Base-by-base conservation (phyloP, 1,139 yeast genomes). In the Taphrina communis region DNA sequence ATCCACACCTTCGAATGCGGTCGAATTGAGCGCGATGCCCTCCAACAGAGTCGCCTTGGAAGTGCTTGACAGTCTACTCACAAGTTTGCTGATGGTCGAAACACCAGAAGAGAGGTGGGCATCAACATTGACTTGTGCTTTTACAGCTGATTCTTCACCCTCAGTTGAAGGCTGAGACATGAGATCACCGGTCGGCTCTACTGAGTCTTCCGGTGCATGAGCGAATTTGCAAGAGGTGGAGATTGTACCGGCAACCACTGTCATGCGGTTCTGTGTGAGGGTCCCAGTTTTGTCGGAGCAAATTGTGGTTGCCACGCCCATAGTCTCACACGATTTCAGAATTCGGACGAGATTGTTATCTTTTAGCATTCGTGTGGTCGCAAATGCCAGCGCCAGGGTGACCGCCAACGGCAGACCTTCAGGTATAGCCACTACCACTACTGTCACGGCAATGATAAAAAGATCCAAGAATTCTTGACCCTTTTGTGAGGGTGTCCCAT, bases 281-380 rank as follows among this genome's bases (percentile, higher is more conserved):
- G 99, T 94, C 71, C 99, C 99, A 0, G 99, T 94, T 78, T 94
- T 94, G 80, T 94, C 99, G 0, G 98, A 91, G 78, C 99, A 95
- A 66, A 94, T 84, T 3, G 97, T 94, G 14, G 99, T 94, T 1
- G 98, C 99, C 59, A 97, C 93, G 62, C 99, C 99, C 99, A 94
- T 94, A 17, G 97, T 94, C 79, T 94, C 99, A 83, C 99, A 94
- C 61, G 97, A 88, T 75, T 88, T 88, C 74, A 94, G 83, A 6
- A 91, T 97, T 75, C 99, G 86, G n/a, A 94, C 99, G 75, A 94
- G 82, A 77, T 94, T 94, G 75, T 96, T 96, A 78, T 94, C 97
- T 77, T 90, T 90, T 36, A 97, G 93, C 99, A 94, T 94, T 79
- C 98, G 85, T 11, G 97, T 93, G 2, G 99, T 94, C 1, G 99